These are phyloP conservation scores for Iris macrosiphon DNA, from an alignment of 106 monocot genomes.

Conservation along the genomic window DNA sequence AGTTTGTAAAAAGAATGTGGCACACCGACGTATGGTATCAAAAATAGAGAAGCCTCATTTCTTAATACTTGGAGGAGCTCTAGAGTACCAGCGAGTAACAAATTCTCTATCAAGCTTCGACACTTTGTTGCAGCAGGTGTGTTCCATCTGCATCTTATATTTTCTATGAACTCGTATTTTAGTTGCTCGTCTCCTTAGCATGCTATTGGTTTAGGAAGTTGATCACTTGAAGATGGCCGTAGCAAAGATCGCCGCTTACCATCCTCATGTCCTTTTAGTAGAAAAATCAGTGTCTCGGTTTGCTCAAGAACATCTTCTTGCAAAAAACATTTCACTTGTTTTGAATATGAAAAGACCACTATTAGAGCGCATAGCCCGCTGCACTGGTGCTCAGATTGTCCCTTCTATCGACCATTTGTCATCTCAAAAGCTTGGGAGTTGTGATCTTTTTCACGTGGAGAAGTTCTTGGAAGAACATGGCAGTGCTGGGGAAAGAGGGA, in stretches of 20 bases:
- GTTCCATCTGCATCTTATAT: not conserved
- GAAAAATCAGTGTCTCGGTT: slow-evolving; percentile 90
- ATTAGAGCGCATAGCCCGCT: slow-evolving; percentile 76
- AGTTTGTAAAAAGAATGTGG: slow-evolving; percentile 92
- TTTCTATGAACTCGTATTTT: not conserved
- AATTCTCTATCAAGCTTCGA: slow-evolving; percentile 84
- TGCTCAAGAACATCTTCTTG: slow-evolving; percentile 90
- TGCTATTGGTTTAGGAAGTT: slow-evolving; percentile 61
- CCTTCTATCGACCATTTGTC: slow-evolving; percentile 86
- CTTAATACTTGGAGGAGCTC: slow-evolving; percentile 86
- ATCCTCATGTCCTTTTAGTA: slow-evolving; percentile 80
- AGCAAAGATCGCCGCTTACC: slow-evolving; percentile 77
- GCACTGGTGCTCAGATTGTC: slow-evolving; percentile 82
- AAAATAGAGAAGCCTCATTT: slow-evolving; percentile 71
- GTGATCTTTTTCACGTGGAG: slow-evolving; percentile 79
- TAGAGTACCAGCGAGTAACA: slow-evolving; percentile 84
- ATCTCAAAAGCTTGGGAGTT: slow-evolving; percentile 57
- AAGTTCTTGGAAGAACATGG: slow-evolving; percentile 72
- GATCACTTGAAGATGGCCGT: slow-evolving; percentile 99
- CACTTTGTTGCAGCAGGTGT: slow-evolving; percentile 92
- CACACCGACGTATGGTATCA: slow-evolving; percentile 81
- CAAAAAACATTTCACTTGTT: slow-evolving; percentile 82
- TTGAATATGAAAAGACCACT: slow-evolving; percentile 83
- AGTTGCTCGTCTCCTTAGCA: not conserved
- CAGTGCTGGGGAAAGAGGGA: slow-evolving; percentile 32